phyloP scores from a whole-genome alignment of 179 eudicot species.

The Beta lomatogona region DNA sequence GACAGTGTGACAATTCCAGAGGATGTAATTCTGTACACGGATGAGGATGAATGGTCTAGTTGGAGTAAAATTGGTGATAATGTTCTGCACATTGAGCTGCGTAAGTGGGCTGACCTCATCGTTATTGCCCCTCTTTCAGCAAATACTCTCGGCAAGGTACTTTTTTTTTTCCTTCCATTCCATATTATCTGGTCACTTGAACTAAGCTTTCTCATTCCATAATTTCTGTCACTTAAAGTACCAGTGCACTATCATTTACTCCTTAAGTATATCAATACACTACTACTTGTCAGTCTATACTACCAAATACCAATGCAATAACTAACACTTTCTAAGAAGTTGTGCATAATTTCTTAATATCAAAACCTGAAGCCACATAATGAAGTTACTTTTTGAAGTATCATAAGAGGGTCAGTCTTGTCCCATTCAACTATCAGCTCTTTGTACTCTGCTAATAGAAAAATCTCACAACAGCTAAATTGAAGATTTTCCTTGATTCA shows the following conservation, averaged over 20 bases:
- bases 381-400: background rate
- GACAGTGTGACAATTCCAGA: slow-evolving; percentile 67
- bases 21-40: slow-evolving; percentile 73
- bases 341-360: no score
- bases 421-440: background rate
- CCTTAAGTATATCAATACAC: background rate
- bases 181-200: background rate
- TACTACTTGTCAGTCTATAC: no score
- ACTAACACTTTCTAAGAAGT: no score
- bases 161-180: background rate
- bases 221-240: background rate
- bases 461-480: background rate
- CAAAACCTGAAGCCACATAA: background rate
- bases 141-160: slow-evolving; percentile 93
- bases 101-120: slow-evolving; percentile 96
- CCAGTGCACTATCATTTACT: background rate
- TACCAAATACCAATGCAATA: no score
- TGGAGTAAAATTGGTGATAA: slow-evolving; percentile 65
- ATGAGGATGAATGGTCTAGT: slow-evolving; percentile 89
- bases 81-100: slow-evolving; percentile 88
- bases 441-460: background rate
- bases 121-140: slow-evolving; percentile 96
- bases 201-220: background rate
- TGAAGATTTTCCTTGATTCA: background rate
- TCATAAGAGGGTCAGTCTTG: background rate